Base-by-base conservation (phyloP, 257 asterid genomes). In the Ocimum tenuiflorum region DNA sequence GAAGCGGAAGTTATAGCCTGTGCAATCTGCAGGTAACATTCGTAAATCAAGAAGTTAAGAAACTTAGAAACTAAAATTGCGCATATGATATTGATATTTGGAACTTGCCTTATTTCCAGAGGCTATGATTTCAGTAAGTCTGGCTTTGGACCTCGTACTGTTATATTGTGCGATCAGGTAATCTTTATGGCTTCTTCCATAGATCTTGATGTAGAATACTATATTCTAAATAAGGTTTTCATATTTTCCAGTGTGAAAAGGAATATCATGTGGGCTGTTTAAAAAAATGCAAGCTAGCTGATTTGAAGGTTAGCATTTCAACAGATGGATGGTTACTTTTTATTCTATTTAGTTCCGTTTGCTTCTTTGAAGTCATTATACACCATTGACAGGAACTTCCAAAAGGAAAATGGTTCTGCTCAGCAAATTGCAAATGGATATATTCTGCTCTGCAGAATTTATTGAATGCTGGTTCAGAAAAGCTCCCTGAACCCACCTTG, bases 111-210 rank as follows among this genome's bases (percentile, higher is more conserved):
- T 63, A 49, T 42, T 45, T 70, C 76, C 94, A 94, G 99, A 78
- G 99, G 92, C 68, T 85, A 88, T 47, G 99, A 94, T 81, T 94
- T 83, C 60, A 94, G 99, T 80, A 88, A 88, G 78, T 77, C 96
- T 67, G 99, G 99, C 69, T 94, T 94, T 86, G 99, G 99, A 66
- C 99, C 99, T 47, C 96, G 96, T 45, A 94, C 99, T 38, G 99
- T 94, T 74, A 88, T 94, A 77, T 80, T 90, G 35, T 94, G 99
- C 67, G 95, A 90, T 72, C 99, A 94, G 99, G 99, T 90, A 82
- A 67, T 79, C 69, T 63, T 56, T 68, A 74, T 63, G 33, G 62
- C 73, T 67, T 62, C 60, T 51, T 23, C 71, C 6, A 19, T 54
- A 23, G 52, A 20, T 65, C 33, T 13, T 29, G 29, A 41, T 73